Conservation (phyloP, 495 filamentous ascomycete genomes). For the Hypoxylon fragiforme region DNA sequence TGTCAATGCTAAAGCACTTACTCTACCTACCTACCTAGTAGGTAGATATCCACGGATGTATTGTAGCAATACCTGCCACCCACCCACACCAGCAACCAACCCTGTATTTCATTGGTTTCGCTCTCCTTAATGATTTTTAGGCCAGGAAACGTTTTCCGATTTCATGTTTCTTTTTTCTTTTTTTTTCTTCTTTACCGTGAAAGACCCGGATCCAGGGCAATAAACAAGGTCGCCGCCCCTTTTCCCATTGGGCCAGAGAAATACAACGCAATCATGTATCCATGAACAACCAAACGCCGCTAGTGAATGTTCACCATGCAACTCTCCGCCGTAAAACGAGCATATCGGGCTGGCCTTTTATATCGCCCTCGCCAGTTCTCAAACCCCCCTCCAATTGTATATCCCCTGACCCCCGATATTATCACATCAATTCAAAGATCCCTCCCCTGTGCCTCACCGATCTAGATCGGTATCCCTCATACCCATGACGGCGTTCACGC, state of each 20-base stretch:
- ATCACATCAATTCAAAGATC: constrained; percentile 1
- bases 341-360: not conserved
- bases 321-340: not conserved
- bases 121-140: no score
- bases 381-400: not conserved
- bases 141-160: no score
- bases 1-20: no score
- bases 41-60: no score
- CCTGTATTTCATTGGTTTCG: no score
- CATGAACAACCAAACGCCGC: constrained; percentile 14
- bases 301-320: constrained; percentile 11
- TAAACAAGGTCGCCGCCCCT: not conserved
- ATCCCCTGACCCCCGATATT: not conserved
- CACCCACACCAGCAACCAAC: no score
- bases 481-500: not conserved
- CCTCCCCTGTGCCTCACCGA: not conserved
- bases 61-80: no score
- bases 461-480: not conserved
- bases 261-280: constrained; percentile 8
- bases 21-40: no score
- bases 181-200: not conserved
- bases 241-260: constrained; percentile 14
- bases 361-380: not conserved
- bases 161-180: no score
- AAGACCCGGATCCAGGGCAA: not conserved